Evolutionary conservation across 1,139 yeast genomes (phyloP).

Genomic region (Candida anutae): DNA sequence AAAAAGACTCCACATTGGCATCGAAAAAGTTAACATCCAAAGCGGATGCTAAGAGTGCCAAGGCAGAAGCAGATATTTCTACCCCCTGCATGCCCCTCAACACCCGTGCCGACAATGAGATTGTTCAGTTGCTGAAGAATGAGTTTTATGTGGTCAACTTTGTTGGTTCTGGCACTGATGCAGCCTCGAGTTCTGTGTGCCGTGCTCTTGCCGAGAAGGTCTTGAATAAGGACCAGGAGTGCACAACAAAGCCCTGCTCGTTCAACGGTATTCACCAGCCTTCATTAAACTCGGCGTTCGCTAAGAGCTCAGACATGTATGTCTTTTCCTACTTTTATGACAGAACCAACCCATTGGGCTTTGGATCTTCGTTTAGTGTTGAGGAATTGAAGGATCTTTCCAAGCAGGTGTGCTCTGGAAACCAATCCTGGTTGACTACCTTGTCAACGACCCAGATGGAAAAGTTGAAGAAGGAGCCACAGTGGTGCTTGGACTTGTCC

Average conservation of each 20-base stretch:
- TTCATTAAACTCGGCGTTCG: constrained; percentile 69
- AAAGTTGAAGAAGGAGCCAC: constrained; percentile 68
- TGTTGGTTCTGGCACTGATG: constrained; percentile 49
- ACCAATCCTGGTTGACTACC: constrained; percentile 57
- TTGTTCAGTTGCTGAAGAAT: constrained; percentile 44
- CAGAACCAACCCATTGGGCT: constrained; percentile 85
- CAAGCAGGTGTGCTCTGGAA: constrained; percentile 78
- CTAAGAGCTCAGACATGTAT: constrained; percentile 63
- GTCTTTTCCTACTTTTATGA: constrained; percentile 93
- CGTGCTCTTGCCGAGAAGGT: constrained; percentile 75
- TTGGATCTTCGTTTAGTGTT: constrained; percentile 84
- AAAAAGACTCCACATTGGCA: constrained; percentile 18
- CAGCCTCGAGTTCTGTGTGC: constrained; percentile 59
- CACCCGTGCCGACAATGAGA: constrained; percentile 42
- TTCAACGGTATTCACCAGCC: constrained; percentile 98
- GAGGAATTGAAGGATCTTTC: constrained; percentile 80
- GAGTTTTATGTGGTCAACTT: constrained; percentile 58
- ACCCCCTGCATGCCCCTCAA: constrained; percentile 92
- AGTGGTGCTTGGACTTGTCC: constrained; percentile 88
- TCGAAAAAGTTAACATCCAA: constrained; percentile 25
- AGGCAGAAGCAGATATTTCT: constrained; percentile 33
- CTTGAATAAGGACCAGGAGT: constrained; percentile 73
- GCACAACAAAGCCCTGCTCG: constrained; percentile 77
- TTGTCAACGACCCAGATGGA: constrained; percentile 58
- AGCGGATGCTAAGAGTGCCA: constrained; percentile 32